phyloP scores from a whole-genome alignment of 179 eudicot species.

The Silene vulgaris region DNA sequence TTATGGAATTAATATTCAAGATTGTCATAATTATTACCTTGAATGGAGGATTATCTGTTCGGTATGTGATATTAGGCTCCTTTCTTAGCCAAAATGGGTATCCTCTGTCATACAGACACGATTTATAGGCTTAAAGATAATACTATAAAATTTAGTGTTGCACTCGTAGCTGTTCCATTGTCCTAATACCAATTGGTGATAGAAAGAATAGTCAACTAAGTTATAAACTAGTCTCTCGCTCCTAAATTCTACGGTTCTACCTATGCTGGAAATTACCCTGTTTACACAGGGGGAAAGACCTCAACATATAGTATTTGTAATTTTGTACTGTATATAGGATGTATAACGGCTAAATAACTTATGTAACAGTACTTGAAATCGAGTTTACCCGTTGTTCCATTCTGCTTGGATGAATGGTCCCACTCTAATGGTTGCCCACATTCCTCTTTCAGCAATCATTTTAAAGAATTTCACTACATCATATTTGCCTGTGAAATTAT shows the following conservation, averaged over 20 bases:
- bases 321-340: too few relatives aligned
- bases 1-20: background rate
- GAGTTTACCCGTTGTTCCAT: slow-evolving; percentile 74
- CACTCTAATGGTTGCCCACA: slow-evolving; percentile 62
- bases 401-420: slow-evolving; percentile 87
- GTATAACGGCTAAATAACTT: too few relatives aligned
- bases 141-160: slow-evolving; percentile 8
- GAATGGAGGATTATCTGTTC: slow-evolving; percentile 65
- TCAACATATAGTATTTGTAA: too few relatives aligned
- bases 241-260: too few relatives aligned
- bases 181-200: too few relatives aligned
- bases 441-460: slow-evolving; percentile 46
- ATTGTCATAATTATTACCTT: slow-evolving; percentile 36
- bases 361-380: background rate
- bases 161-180: background rate
- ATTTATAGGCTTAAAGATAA: slow-evolving; percentile 32
- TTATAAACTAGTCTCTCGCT: too few relatives aligned
- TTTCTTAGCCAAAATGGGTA: slow-evolving; percentile 80
- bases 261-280: too few relatives aligned
- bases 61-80: slow-evolving; percentile 51
- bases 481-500: slow-evolving; percentile 53
- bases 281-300: too few relatives aligned
- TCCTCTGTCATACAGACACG: slow-evolving; percentile 51
- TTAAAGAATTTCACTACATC: slow-evolving; percentile 70
- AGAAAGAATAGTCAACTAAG: too few relatives aligned